Base-by-base conservation (phyloP, 225 moss, liverwort and hornwort species). In the Thuidium tamariscinum region DNA sequence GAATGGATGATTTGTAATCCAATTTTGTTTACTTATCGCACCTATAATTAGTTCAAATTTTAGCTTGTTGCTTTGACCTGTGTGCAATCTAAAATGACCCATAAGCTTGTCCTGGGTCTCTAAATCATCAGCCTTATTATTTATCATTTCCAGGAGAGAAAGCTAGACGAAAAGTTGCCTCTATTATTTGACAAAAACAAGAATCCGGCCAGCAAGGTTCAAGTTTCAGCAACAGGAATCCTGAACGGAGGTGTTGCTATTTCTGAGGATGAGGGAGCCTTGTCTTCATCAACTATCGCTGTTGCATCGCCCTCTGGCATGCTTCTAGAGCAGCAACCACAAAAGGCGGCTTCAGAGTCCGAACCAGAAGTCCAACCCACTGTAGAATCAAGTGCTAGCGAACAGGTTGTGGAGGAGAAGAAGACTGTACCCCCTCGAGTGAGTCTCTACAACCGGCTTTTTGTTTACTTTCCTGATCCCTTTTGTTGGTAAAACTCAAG, bases 271-370 rank as follows among this genome's bases (percentile, higher is more conserved):
- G 91, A 88, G 10, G 93, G 74, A 74, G 27, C 78, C 8, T 37
- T 92, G 74, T 94, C 95, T 17, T 88, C 95, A 11, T 92, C 95
- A 2, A 89, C 92, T 30, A 44, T 95, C 8, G 87, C 90, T 23
- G 55, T 95, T 48, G 89, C 93, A 23, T 83, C 93, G 15, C 96
- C 97, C 8, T 90, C 91, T 22, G 97, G 93, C 29, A 92, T 85
- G 90, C 92, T 96, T 59, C 61, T 93, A 57, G 93, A 97, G 88
- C 81, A 90, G 90, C 75, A 90, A 57, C 62, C 93, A 19, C 84
- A 94, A 84, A 42, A 71, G 7, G 82, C 80, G 72, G 49, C 79
- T 67, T 76, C 79, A 69, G 66, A 4, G 44, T 72, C 61, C 41
- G 90, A 92, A 29, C 57, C 90, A 34, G 91, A 88, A 30, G 70